These are phyloP conservation scores for Xylariaceae sp. DNA, from an alignment of 2,329 filamentous ascomycete species.

Conservation along the genomic window DNA sequence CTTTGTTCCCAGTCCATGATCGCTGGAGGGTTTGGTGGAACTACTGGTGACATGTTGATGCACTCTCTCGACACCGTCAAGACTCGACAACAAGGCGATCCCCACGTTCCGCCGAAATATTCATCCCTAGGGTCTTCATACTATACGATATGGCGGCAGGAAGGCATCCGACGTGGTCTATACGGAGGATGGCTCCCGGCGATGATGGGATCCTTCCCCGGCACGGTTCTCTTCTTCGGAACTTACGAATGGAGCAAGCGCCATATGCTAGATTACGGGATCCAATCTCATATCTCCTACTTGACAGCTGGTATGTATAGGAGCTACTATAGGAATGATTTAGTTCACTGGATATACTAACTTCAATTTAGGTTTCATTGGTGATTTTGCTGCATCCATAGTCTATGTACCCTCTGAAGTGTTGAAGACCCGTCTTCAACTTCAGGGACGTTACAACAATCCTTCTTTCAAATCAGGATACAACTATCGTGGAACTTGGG, in stretches of 20 bases:
- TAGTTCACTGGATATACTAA: constrained; percentile 17
- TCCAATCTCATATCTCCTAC: constrained; percentile 84
- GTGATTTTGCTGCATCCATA: constrained; percentile 87
- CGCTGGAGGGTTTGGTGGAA: constrained; percentile 89
- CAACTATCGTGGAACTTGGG: constrained; percentile 85
- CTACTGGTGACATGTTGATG: constrained; percentile 96
- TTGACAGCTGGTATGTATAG: constrained; percentile 70
- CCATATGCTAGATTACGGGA: constrained; percentile 78
- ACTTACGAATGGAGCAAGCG: constrained; percentile 96
- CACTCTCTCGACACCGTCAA: constrained; percentile 99
- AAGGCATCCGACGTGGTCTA: constrained; percentile 81
- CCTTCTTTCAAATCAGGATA: constrained; percentile 92
- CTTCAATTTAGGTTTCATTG: constrained; percentile 71
- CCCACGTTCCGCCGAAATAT: constrained; percentile 90
- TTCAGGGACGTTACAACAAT: constrained; percentile 95
- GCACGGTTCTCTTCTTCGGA: constrained; percentile 93
- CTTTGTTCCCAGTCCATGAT: constrained; percentile 75
- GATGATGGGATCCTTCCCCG: constrained; percentile 87
- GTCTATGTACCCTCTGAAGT: constrained; percentile 98
- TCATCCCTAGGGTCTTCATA: constrained; percentile 88
- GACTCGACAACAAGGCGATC: constrained; percentile 95
- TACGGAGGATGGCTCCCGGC: constrained; percentile 95
- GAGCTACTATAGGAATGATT: not conserved
- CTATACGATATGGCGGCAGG: constrained; percentile 88
- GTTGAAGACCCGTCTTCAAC: constrained; percentile 92